Evolutionary conservation across 2,329 filamentous ascomycete genomes (phyloP), one percentile per base, ranked within the genome.

Genomic region (Macrophomina tecta): DNA sequence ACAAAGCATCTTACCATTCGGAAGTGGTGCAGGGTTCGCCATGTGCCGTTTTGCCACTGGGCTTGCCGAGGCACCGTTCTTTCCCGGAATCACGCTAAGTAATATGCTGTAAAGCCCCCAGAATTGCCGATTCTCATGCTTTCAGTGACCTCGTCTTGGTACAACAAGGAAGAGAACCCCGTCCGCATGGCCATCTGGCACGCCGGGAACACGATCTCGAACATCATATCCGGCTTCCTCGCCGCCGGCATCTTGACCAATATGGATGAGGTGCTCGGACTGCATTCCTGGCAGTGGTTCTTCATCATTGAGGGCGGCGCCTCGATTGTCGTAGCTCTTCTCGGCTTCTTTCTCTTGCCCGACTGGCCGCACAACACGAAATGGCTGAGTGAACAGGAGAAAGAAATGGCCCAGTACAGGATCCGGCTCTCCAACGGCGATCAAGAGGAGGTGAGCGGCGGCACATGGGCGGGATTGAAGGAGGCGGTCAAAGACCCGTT

Each of bases 351-450:
- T 67, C 69, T 79, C 42, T 69, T 80, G 16, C 78, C 78, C 4
- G 86, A 88, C 69, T 73, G 87, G 63, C 86, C 86, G 1, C 80
- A 82, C 70, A 87, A 87, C 75, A 81, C 86, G 74, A 80, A 51
- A 72, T 82, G 69, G 78, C 87, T 52, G 14, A 58, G 18, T 3
- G 32, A 58, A 45, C 12, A 58, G n/a, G 53, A 58, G 32, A 18
- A 45, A 16, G 34, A 28, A n/a, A 45, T 58, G 34, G 86, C 86
- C 0, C 83, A 86, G 28, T 52, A 48, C 16, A 16, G n/a, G 18
- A 48, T 48, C 16, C 5, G 12, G 16, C 1, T 48, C 2, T 48
- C 45, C 6, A 48, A 48, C 14, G 45, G 45, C 7, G 69, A 78
- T 2, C 79, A 83, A 51, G 81, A 83, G 51, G 76, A n/a, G n/a